Evolutionary conservation across 768 basidiomycete genomes (phyloP).

Genomic region (Leccinum disarticulatum): DNA sequence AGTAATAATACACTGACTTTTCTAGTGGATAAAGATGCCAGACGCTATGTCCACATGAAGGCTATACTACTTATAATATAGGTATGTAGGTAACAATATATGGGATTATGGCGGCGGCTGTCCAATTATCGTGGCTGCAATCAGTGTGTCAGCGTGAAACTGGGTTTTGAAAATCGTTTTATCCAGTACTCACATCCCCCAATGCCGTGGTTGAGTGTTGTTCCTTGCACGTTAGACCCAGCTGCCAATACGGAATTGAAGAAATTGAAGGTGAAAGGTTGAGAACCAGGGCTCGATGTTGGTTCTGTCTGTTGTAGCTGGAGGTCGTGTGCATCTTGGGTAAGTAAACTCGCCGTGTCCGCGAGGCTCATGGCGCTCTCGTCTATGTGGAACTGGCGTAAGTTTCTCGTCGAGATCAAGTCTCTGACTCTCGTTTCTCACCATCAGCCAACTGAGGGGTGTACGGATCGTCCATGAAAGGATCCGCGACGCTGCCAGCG

Average conservation of each 20-base stretch:
- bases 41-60: too few relatives aligned
- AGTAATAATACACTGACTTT: too few relatives aligned
- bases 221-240: not conserved
- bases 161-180: too few relatives aligned
- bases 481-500: not conserved
- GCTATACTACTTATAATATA: too few relatives aligned
- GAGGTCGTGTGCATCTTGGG: not conserved
- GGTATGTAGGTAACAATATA: too few relatives aligned
- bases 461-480: not conserved
- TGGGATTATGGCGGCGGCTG: too few relatives aligned
- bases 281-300: not conserved
- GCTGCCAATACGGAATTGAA: conserved; percentile 5
- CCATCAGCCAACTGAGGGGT: not conserved
- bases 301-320: not conserved
- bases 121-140: too few relatives aligned
- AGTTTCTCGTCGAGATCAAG: too few relatives aligned
- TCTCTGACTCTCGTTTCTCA: not conserved
- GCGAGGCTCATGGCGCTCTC: not conserved
- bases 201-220: not conserved
- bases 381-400: not conserved
- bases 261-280: not conserved
- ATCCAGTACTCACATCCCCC: too few relatives aligned
- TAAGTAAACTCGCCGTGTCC: conserved; percentile 5
- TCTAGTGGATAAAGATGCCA: too few relatives aligned
- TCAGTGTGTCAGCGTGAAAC: too few relatives aligned